Evolutionary conservation across 371 early-diverging fungal species (phyloP).

Genomic region (Enterospora canceri): DNA sequence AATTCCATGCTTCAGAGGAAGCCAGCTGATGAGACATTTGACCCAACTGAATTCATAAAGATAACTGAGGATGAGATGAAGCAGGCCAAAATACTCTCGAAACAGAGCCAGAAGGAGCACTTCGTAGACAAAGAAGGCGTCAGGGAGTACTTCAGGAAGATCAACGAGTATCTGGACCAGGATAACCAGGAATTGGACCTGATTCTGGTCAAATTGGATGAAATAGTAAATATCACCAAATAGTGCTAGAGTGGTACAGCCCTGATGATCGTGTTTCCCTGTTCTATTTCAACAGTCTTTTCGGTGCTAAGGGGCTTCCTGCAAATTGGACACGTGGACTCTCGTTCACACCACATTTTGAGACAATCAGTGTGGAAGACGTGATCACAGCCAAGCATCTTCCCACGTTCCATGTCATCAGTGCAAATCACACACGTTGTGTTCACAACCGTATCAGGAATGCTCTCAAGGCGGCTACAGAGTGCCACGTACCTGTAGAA

Average conservation of each 20-base stretch:
- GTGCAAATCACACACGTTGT: constrained; percentile 51
- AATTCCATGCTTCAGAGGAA: too few species aligned
- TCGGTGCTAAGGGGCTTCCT: constrained; percentile 41
- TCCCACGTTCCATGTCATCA: constrained; percentile 57
- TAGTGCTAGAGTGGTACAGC: constrained; percentile 17
- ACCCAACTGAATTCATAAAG: too few species aligned
- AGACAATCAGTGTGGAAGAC: constrained; percentile 89
- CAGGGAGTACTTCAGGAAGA: constrained; percentile 36
- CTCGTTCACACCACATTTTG: constrained; percentile 87
- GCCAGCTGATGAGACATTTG: too few species aligned
- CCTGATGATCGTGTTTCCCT: constrained; percentile 20
- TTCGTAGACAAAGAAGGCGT: constrained; percentile 26
- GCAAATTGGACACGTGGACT: constrained; percentile 94
- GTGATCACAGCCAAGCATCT: constrained; percentile 84
- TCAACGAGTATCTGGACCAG: constrained; percentile 48
- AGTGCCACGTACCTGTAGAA: constrained; percentile 32
- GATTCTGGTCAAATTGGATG: constrained; percentile 17
- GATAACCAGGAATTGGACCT: constrained; percentile 21
- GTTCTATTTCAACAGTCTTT: background rate
- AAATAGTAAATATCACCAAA: background rate
- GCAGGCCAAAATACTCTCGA: background rate
- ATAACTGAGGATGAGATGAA: constrained; percentile 2
- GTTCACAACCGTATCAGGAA: constrained; percentile 30
- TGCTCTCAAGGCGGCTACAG: constrained; percentile 31
- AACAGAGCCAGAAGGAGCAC: background rate